These are phyloP conservation scores for Albophoma yamanashiensis DNA, from an alignment of 2,329 filamentous ascomycete species.

Conservation along the genomic window DNA sequence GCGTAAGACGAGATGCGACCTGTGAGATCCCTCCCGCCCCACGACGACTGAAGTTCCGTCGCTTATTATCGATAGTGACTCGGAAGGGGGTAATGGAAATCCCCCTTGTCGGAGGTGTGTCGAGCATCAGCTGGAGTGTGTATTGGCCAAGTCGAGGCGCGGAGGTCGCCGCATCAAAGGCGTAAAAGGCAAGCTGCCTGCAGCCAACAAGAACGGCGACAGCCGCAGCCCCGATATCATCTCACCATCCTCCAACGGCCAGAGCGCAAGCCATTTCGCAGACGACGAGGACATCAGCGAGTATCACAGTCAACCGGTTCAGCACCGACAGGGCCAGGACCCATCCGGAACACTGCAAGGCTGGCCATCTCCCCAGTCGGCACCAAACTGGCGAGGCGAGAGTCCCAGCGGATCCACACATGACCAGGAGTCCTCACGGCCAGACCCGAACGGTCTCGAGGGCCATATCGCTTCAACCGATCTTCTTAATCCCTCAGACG, in stretches of 20 bases:
- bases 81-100: conserved; percentile 20
- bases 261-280: neutral
- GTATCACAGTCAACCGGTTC: neutral
- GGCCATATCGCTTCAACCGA: conserved; percentile 29
- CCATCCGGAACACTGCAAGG: neutral
- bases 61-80: conserved; percentile 11
- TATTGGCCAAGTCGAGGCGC: conserved; percentile 27
- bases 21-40: conserved; percentile 12
- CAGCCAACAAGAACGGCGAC: conserved; percentile 1
- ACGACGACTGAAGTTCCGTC: neutral
- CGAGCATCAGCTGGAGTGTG: conserved; percentile 25
- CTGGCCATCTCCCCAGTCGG: conserved; percentile 8
- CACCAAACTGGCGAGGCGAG: conserved; percentile 6
- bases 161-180: conserved; percentile 25
- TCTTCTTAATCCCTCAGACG: conserved; percentile 29
- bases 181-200: conserved; percentile 4
- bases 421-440: conserved; percentile 4
- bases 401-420: conserved; percentile 5
- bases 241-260: neutral
- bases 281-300: conserved; percentile 6
- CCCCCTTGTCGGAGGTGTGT: conserved; percentile 27
- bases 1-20: conserved; percentile 20
- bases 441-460: conserved; percentile 16
- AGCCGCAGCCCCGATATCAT: neutral
- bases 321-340: neutral